Evolutionary conservation across 2,329 filamentous ascomycete species (phyloP).

Genomic region (Davidsoniella virescens): DNA sequence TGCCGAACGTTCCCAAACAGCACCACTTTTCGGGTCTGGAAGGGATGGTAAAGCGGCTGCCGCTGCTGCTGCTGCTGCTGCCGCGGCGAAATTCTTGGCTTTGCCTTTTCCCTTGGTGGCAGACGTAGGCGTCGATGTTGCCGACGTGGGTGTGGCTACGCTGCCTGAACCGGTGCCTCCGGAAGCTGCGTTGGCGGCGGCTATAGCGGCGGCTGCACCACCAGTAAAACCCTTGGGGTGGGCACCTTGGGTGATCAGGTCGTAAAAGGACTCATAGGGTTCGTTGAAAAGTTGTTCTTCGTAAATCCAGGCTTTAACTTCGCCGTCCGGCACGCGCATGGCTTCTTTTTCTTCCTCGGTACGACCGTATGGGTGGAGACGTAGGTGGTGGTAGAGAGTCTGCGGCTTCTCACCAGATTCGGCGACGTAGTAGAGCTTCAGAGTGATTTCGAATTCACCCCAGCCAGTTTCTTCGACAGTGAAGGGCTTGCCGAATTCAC

Average conservation of each 20-base stretch:
- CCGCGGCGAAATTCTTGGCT: slow-evolving; percentile 21
- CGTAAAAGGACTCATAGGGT: slow-evolving; percentile 82
- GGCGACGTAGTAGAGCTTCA: slow-evolving; percentile 83
- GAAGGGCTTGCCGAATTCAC: slow-evolving; percentile 52
- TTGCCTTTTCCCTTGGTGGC: slow-evolving; percentile 44
- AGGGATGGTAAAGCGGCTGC: slow-evolving; percentile 22
- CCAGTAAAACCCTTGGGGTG: slow-evolving; percentile 30
- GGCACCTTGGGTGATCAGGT: slow-evolving; percentile 62
- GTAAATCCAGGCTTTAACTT: slow-evolving; percentile 66
- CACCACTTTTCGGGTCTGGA: slow-evolving; percentile 26
- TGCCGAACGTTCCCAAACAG: slow-evolving; percentile 50
- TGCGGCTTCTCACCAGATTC: slow-evolving; percentile 86
- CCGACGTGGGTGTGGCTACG: background rate
- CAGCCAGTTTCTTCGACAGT: slow-evolving; percentile 85
- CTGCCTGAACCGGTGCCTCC: slow-evolving; percentile 13
- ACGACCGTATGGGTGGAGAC: slow-evolving; percentile 77
- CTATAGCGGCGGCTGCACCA: slow-evolving; percentile 10
- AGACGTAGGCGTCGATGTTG: background rate
- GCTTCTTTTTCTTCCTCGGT: slow-evolving; percentile 55
- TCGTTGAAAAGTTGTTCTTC: slow-evolving; percentile 97
- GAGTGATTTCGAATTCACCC: slow-evolving; percentile 94
- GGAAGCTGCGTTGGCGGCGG: slow-evolving; percentile 13
- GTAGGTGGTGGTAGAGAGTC: slow-evolving; percentile 84
- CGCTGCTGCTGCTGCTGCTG: slow-evolving; percentile 17
- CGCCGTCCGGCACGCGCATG: slow-evolving; percentile 39